phyloP scores from a whole-genome alignment of 495 filamentous ascomycete genomes.

The Podospora bellae-mahoneyi region DNA sequence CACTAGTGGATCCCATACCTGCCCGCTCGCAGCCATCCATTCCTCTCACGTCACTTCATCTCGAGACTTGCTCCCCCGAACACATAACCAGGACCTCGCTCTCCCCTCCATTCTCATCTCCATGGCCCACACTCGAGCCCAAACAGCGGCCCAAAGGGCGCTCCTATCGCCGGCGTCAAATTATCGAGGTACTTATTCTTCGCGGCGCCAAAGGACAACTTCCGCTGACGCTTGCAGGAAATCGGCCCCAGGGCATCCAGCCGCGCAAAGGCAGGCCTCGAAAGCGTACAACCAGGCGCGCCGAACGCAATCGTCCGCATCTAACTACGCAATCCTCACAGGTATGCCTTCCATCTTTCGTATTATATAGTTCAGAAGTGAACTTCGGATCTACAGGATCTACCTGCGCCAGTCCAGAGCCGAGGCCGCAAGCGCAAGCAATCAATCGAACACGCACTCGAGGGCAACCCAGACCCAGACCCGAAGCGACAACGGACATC shows the following conservation, averaged over 20 bases:
- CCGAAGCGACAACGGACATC: conserved; percentile 17
- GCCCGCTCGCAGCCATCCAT: conserved; percentile 18
- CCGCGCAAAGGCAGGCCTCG: conserved; percentile 22
- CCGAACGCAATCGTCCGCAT: no score
- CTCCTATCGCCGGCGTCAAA: conserved; percentile 20
- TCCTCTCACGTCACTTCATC: conserved; percentile 19
- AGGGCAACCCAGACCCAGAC: conserved; percentile 13
- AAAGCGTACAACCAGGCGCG: no score
- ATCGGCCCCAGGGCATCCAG: not conserved
- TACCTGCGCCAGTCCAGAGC: no score
- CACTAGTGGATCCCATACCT: not conserved
- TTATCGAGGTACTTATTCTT: conserved; percentile 25
- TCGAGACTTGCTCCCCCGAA: conserved; percentile 5
- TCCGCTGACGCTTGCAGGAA: conserved; percentile 8
- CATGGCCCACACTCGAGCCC: conserved; percentile 25
- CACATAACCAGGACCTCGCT: conserved; percentile 18
- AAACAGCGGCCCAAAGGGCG: conserved; percentile 20
- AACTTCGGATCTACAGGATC: no score
- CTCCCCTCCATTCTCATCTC: conserved; percentile 13
- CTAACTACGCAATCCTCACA: not conserved
- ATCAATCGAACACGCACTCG: conserved; percentile 14
- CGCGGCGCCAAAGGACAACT: conserved; percentile 24
- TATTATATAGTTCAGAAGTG: no score
- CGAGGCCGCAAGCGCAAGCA: conserved; percentile 14
- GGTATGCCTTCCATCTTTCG: no score